Evolutionary conservation across 2,329 filamentous ascomycete species (phyloP).

Genomic region (Alternaria viburni): DNA sequence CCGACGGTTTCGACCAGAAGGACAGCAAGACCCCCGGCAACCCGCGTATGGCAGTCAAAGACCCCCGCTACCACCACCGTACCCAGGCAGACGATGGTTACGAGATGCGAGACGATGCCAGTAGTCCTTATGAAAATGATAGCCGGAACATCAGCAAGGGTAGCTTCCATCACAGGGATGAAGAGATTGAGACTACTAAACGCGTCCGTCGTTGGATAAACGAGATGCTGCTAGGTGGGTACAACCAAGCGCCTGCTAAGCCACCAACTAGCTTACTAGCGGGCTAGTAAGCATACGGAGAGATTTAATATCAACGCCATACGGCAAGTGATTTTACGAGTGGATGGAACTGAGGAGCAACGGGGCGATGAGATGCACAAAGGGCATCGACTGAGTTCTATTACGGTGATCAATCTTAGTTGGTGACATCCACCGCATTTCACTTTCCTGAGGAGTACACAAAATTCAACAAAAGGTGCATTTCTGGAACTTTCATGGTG

Average conservation of each 20-base stretch:
- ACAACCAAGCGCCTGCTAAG: not conserved
- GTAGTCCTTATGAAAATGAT: not conserved
- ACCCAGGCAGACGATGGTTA: not conserved
- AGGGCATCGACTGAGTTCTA: not conserved
- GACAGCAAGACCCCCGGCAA: not conserved
- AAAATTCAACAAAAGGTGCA: not conserved
- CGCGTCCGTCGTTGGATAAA: not conserved
- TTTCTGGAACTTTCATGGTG: not conserved
- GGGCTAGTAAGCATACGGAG: not conserved
- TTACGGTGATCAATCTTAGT: not conserved
- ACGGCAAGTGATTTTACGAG: not conserved
- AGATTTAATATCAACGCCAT: fast-evolving
- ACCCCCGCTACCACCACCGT: not conserved
- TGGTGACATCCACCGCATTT: not conserved
- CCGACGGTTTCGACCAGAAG: not conserved
- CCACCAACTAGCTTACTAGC: not conserved
- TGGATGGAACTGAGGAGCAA: not conserved
- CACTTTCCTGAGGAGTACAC: not conserved
- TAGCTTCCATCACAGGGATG: not conserved
- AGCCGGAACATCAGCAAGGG: not conserved
- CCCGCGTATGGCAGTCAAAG: not conserved
- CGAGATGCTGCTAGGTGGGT: not conserved
- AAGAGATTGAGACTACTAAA: not conserved
- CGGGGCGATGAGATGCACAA: not conserved
- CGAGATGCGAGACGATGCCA: not conserved